These are phyloP conservation scores for Eimeria praecox DNA, from an alignment of 169 alveolate species.

Conservation along the genomic window DNA sequence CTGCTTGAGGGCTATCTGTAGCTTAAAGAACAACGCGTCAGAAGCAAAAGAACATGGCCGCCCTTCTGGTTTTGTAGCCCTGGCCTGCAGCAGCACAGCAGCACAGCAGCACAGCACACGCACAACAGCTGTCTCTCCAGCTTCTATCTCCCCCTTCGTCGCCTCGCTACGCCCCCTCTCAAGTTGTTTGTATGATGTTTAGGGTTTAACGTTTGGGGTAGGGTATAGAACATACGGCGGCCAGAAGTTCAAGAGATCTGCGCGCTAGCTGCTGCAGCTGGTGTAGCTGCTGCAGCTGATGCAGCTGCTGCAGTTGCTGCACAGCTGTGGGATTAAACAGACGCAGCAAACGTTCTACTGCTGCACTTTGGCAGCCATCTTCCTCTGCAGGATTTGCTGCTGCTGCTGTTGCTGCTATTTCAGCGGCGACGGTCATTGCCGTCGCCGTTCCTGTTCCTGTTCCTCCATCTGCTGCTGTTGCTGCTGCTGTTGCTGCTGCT, in stretches of 20 bases:
- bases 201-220: neutral
- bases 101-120: neutral
- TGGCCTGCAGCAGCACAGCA: too few species aligned
- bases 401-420: neutral
- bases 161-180: neutral
- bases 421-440: neutral
- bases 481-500: neutral
- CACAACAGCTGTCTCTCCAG: neutral
- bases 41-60: neutral
- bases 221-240: neutral
- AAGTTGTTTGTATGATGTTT: too few species aligned
- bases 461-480: neutral
- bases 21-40: neutral
- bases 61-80: neutral
- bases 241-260: neutral
- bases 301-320: neutral
- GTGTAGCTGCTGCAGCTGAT: neutral
- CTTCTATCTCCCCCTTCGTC: neutral
- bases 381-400: neutral
- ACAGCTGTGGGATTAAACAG: too few species aligned
- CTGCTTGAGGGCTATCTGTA: neutral
- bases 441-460: neutral
- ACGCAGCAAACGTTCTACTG: neutral
- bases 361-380: neutral
- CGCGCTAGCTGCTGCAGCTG: slow-evolving; percentile 26